Base-by-base conservation (phyloP, 192 early-diverging fungal genomes). In the Coemansia sp. region DNA sequence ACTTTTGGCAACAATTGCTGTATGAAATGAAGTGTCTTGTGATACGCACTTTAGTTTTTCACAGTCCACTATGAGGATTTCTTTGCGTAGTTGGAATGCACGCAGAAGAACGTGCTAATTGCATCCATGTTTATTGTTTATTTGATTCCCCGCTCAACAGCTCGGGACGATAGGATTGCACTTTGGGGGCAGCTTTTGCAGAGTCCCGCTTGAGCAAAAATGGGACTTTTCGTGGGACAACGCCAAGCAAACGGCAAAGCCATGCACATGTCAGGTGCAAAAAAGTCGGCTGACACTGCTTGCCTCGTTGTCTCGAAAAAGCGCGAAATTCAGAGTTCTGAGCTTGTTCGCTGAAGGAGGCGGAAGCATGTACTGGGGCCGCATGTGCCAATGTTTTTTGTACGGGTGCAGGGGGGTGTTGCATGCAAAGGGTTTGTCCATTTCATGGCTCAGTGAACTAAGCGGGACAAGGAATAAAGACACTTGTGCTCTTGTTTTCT, bases 291-390 rank as follows among this genome's bases (percentile, higher is more conserved):
- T 61, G 59, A 61, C 47, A 36, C 20, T 34, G 19, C 46, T n/a
- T 28, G 44, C 36, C 42, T 28, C 25, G 7, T 14, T 56, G 10
- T 53, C 23, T 31, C 34, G n/a, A 5, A 8, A 47, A 20, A 48
- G 19, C 38, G 57, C 50, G 31, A 31, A 56, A 70, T 77, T 77
- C 75, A 71, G 59, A 48, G 75, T 77, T 77, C 75, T 77, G 65
- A 46, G 71, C 69, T 49, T 64, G 57, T 77, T 77, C 75, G 62
- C 69, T 77, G 66, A 56, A 56, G n/a, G 46, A 48, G 15, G 46
- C 17, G 46, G 40, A 19, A 7, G 7, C 46, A 48, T 48, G 17
- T 48, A 15, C 46, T 19, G n/a, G 44, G n/a, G n/a, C 7, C 46
- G 46, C 46, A 48, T 48, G 19, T 8, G 46, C 46, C 14, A 12